Percentiles rank a stretch among this genome's conserved stretches.
These are phyloP conservation scores for Xylaria sp. DNA, from an alignment of 2,329 filamentous ascomycete species.

Conservation along the genomic window DNA sequence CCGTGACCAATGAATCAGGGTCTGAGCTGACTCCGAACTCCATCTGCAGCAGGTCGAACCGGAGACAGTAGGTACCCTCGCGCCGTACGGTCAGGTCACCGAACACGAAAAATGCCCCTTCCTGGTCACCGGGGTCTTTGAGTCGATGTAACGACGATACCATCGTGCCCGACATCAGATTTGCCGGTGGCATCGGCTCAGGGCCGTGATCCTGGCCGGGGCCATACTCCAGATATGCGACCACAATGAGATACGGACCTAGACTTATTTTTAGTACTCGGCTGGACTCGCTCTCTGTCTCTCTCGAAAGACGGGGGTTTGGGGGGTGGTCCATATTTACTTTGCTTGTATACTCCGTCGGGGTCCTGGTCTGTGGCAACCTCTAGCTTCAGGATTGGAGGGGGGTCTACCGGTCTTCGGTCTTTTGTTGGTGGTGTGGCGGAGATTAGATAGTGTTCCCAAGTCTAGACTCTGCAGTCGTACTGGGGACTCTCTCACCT, in stretches of 20 bases:
- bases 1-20: constrained; percentile 24
- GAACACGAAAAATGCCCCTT: constrained; percentile 87
- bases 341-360: constrained; percentile 47
- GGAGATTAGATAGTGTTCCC: constrained; percentile 5
- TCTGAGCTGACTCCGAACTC: constrained; percentile 29
- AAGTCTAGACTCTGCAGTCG: background rate
- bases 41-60: constrained; percentile 75
- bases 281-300: background rate
- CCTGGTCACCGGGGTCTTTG: constrained; percentile 70
- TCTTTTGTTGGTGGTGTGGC: constrained; percentile 41
- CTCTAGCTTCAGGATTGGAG: constrained; percentile 72
- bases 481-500: constrained; percentile 21
- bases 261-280: constrained; percentile 13
- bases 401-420: constrained; percentile 83
- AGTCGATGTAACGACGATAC: constrained; percentile 78
- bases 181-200: constrained; percentile 36
- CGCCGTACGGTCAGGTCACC: constrained; percentile 76
- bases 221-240: constrained; percentile 34
- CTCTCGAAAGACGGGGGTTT: background rate
- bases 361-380: constrained; percentile 43
- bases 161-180: constrained; percentile 63
- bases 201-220: constrained; percentile 38
- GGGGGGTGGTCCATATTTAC: constrained; percentile 39
- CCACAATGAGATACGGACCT: constrained; percentile 32
- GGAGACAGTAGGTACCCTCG: constrained; percentile 65